Conservation (phyloP, 2,329 filamentous ascomycete species). For the Helicocarpus griseus region DNA sequence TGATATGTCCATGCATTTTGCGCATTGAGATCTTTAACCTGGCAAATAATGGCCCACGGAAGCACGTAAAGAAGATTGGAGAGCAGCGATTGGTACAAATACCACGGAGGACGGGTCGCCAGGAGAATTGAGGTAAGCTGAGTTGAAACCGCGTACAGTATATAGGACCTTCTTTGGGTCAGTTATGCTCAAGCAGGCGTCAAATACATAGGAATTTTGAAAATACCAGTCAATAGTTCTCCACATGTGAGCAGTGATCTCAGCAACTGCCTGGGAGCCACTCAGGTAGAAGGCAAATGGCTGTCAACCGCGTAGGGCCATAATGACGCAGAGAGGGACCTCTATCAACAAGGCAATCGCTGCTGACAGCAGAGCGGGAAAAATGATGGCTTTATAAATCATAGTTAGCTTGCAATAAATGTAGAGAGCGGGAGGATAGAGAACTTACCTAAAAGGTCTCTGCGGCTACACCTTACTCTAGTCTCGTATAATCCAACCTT, state of each 20-base stretch:
- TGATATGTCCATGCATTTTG: conserved; percentile 59
- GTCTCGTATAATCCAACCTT: conserved; percentile 20
- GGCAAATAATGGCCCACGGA: conserved; percentile 58
- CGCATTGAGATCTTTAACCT: conserved; percentile 35
- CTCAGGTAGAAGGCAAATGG: conserved; percentile 56
- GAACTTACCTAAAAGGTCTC: conserved; percentile 24
- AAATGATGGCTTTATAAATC: conserved; percentile 31
- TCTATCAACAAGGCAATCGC: conserved; percentile 49
- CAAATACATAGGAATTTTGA: conserved; percentile 1
- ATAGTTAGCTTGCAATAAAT: conserved; percentile 7
- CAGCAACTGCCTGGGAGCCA: conserved; percentile 46
- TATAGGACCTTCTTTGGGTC: conserved; percentile 46
- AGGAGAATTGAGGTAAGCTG: conserved; percentile 57
- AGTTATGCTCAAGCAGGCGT: conserved; percentile 12
- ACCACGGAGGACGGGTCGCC: conserved; percentile 56
- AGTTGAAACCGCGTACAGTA: conserved; percentile 57
- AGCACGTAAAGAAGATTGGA: conserved; percentile 61
- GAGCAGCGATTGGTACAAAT: conserved; percentile 55
- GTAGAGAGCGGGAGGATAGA: background rate
- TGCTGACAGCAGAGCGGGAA: conserved; percentile 46
- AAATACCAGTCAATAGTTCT: conserved; percentile 44
- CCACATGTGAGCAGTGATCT: conserved; percentile 59
- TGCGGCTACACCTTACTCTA: conserved; percentile 21
- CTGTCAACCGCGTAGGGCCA: conserved; percentile 50
- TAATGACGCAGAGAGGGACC: conserved; percentile 51